phyloP scores from a whole-genome alignment of 169 alveolate genomes.

The Plasmodium inui region DNA sequence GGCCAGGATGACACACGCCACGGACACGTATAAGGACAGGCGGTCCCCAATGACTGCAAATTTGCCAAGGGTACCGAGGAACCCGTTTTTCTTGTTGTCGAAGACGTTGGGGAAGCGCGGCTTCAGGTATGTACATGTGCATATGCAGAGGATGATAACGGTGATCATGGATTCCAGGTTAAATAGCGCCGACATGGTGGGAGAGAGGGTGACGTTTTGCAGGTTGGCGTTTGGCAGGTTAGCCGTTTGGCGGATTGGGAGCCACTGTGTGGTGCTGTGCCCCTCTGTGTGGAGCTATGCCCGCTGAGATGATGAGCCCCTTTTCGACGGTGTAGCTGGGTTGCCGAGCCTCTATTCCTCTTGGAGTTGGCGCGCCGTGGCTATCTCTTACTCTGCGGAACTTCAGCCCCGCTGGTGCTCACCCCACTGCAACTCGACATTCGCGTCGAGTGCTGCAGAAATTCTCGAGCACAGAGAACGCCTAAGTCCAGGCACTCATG shows the following conservation, averaged over 20 bases:
- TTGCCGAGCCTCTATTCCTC: not conserved
- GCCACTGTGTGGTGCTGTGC: too few species aligned
- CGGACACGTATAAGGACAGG: slow-evolving; percentile 93
- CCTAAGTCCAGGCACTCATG: not conserved
- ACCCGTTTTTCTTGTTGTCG: slow-evolving; percentile 91
- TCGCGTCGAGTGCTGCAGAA: not conserved
- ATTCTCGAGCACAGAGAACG: not conserved
- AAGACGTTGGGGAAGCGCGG: slow-evolving; percentile 91
- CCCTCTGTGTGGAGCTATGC: too few species aligned
- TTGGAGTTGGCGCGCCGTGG: not conserved
- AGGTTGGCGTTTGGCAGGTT: too few species aligned
- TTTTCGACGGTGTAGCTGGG: too few species aligned
- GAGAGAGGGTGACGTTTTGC: not conserved
- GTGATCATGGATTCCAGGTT: slow-evolving; percentile 93
- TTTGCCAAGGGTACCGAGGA: slow-evolving; percentile 94
- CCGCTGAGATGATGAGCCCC: too few species aligned
- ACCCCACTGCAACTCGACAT: not conserved
- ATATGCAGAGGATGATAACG: slow-evolving; percentile 91
- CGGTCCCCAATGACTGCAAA: slow-evolving; percentile 97
- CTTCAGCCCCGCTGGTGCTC: too few species aligned
- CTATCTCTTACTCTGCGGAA: too few species aligned
- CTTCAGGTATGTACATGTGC: slow-evolving; percentile 95
- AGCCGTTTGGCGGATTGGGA: too few species aligned
- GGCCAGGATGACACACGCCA: slow-evolving; percentile 91
- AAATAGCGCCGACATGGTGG: slow-evolving; percentile 94